A percentile compares a stretch with the other conserved stretches of the same genome.
Evolutionary conservation across 2,329 filamentous ascomycete genomes (phyloP).

Genomic region (Alternaria atra): DNA sequence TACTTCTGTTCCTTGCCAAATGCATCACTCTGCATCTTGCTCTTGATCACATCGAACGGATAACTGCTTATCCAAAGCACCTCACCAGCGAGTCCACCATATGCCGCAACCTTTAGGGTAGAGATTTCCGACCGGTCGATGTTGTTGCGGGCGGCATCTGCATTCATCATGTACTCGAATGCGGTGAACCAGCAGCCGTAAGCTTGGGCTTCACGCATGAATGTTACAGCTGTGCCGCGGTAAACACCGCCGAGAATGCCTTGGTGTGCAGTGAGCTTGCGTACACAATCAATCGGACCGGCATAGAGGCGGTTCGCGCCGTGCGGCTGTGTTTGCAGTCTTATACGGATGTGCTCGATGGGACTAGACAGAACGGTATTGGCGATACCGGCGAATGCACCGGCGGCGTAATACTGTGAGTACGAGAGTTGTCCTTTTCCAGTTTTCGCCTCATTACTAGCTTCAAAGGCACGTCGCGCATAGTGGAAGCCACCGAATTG

Average conservation of each 20-base stretch:
- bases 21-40: conserved; percentile 98
- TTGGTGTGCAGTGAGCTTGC: conserved; percentile 76
- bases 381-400: conserved; percentile 89
- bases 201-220: conserved; percentile 88
- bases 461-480: conserved; percentile 85
- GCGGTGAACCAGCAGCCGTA: conserved; percentile 96
- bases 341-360: conserved; percentile 96
- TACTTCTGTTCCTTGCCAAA: conserved; percentile 79
- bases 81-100: conserved; percentile 93
- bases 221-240: conserved; percentile 85
- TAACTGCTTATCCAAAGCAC: conserved; percentile 93
- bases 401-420: conserved; percentile 86
- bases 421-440: conserved; percentile 70
- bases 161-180: conserved; percentile 97
- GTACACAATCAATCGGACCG: conserved; percentile 89
- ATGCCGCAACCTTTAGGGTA: conserved; percentile 85
- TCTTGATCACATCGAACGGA: conserved; percentile 97
- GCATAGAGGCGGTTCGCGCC: conserved; percentile 78
- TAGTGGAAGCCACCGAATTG: conserved; percentile 98
- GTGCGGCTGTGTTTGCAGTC: conserved; percentile 95
- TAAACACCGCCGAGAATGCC: conserved; percentile 80
- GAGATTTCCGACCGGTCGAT: conserved; percentile 80
- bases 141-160: conserved; percentile 79
- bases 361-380: conserved; percentile 89
- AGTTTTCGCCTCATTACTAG: conserved; percentile 65